Evolutionary conservation across 2,329 filamentous ascomycete species (phyloP).

Genomic region (Curvularia sp.): DNA sequence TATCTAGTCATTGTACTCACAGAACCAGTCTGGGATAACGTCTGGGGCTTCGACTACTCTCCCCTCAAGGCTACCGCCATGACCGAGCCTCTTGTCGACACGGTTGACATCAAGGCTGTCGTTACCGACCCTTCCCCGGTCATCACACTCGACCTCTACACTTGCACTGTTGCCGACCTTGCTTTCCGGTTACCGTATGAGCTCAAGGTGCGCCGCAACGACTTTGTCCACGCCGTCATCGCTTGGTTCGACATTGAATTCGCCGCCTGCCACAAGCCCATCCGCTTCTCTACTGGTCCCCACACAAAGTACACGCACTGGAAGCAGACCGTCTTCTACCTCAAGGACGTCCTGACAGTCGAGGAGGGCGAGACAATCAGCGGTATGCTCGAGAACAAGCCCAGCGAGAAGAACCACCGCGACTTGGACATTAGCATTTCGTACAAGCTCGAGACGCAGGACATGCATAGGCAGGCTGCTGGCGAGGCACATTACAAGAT

Average conservation of each 20-base stretch:
- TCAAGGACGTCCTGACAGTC: constrained; percentile 90
- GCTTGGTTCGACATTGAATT: constrained; percentile 99
- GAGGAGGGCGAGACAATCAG: constrained; percentile 82
- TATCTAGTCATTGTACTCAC: neutral
- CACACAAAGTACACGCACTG: constrained; percentile 99
- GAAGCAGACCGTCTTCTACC: constrained; percentile 99
- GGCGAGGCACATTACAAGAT: constrained; percentile 82
- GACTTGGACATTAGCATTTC: constrained; percentile 90
- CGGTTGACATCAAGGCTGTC: constrained; percentile 95
- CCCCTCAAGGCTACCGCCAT: constrained; percentile 93
- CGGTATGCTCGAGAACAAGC: constrained; percentile 79
- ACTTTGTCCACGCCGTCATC: constrained; percentile 95
- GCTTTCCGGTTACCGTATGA: constrained; percentile 81
- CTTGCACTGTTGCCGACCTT: constrained; percentile 80
- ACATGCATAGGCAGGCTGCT: constrained; percentile 70
- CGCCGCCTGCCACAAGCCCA: constrained; percentile 96
- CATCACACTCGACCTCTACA: constrained; percentile 92
- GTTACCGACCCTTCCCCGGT: constrained; percentile 89
- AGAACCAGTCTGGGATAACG: constrained; percentile 91
- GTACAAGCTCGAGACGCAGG: constrained; percentile 80
- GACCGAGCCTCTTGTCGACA: constrained; percentile 95
- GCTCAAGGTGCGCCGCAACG: constrained; percentile 79
- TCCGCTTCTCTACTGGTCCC: constrained; percentile 94
- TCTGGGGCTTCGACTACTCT: constrained; percentile 96
- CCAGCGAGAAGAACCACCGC: constrained; percentile 91